A percentile compares a stretch with the other conserved stretches of the same genome.
Evolutionary conservation across 331 rosid genomes (phyloP).

Genomic region (Spiraea crenata): DNA sequence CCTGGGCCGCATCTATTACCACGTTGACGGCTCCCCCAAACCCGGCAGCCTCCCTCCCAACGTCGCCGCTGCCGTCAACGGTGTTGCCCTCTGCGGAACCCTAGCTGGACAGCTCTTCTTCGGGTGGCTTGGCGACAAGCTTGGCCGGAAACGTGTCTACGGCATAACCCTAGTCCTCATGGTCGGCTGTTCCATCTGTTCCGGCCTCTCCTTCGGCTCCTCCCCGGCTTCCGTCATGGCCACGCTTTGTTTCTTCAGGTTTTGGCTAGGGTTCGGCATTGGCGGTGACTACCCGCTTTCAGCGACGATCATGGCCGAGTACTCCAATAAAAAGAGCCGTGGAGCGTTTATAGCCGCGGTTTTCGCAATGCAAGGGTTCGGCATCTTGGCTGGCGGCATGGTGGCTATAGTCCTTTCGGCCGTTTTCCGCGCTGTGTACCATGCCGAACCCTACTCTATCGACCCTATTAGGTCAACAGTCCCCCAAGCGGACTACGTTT

Average conservation of each 20-base stretch:
- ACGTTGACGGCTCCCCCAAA: constrained; percentile 6
- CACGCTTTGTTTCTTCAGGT: constrained; percentile 69
- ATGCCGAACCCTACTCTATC: constrained; percentile 22
- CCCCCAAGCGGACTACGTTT: constrained; percentile 57
- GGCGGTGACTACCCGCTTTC: constrained; percentile 89
- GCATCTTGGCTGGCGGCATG: constrained; percentile 61
- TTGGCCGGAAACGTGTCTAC: constrained; percentile 65
- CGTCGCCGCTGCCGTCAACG: constrained; percentile 61
- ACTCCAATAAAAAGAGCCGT: constrained; percentile 51
- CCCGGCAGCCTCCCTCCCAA: constrained; percentile 60
- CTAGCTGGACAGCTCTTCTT: constrained; percentile 63
- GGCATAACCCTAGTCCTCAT: constrained; percentile 67
- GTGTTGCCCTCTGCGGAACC: constrained; percentile 66
- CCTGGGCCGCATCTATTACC: constrained; percentile 63
- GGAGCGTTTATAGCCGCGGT: constrained; percentile 67
- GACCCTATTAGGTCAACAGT: constrained; percentile 37
- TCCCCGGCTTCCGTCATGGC: constrained; percentile 44
- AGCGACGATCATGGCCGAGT: constrained; percentile 78
- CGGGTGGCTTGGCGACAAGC: constrained; percentile 75
- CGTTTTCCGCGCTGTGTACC: constrained; percentile 25
- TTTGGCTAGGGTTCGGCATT: constrained; percentile 84
- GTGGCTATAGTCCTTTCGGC: constrained; percentile 45
- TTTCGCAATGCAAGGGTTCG: constrained; percentile 87
- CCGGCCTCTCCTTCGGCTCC: constrained; percentile 68
- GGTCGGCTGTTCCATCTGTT: constrained; percentile 59